A percentile compares a stretch with the other conserved stretches of the same genome.
Evolutionary conservation across 169 alveolate genomes (phyloP).

Genomic region (Neospora caninum): DNA sequence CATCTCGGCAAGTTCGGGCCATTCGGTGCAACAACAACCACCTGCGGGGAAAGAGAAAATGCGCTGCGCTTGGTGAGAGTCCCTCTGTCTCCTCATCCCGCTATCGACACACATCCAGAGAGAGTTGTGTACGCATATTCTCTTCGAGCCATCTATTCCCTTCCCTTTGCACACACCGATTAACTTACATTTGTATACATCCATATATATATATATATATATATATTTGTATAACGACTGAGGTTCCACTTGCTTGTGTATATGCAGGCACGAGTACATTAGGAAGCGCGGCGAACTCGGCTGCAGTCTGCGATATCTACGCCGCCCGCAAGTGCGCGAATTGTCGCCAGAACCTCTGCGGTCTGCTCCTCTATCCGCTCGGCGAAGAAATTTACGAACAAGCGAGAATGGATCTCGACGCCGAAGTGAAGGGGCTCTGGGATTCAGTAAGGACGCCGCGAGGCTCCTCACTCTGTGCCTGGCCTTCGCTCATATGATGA

Average conservation of each 20-base stretch:
- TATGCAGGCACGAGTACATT: neutral
- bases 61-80: conserved; percentile 55
- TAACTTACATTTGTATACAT: no score
- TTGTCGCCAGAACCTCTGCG: conserved; percentile 73
- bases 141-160: neutral
- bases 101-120: neutral
- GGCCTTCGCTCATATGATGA: neutral
- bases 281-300: neutral
- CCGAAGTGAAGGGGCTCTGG: conserved; percentile 78
- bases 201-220: neutral
- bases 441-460: conserved; percentile 75
- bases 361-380: conserved; percentile 76
- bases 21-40: conserved; percentile 72
- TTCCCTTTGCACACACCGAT: no score
- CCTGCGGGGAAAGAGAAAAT: conserved; percentile 76
- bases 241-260: neutral
- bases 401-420: conserved; percentile 76
- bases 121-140: neutral
- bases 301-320: conserved; percentile 75
- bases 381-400: conserved; percentile 76
- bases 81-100: neutral
- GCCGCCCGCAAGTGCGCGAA: conserved; percentile 75
- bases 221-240: neutral
- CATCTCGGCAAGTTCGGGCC: conserved; percentile 72
- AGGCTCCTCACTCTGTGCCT: conserved; percentile 44